These are phyloP conservation scores for Leptographium flavum DNA, from an alignment of 2,329 filamentous ascomycete species.

Conservation along the genomic window DNA sequence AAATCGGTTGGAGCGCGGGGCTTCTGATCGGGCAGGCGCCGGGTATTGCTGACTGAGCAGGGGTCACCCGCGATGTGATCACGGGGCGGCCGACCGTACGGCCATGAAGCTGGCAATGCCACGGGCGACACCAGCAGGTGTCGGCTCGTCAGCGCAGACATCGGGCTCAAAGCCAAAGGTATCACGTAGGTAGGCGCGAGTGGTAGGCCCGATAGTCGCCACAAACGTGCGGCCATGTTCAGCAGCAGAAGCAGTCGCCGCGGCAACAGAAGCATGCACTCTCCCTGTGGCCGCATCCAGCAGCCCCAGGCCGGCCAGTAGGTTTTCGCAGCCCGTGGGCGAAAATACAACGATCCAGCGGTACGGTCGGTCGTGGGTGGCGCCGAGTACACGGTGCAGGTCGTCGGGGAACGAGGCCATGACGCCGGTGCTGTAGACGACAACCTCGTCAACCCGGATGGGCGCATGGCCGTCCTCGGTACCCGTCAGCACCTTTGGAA, in stretches of 20 bases:
- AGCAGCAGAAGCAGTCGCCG: background rate
- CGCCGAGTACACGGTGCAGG: conserved; percentile 38
- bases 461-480: conserved; percentile 15
- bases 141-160: conserved; percentile 71
- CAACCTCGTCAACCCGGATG: conserved; percentile 61
- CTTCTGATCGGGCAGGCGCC: background rate
- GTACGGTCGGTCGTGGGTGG: conserved; percentile 22
- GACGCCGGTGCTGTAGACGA: conserved; percentile 77
- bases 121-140: conserved; percentile 60
- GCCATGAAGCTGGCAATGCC: conserved; percentile 43
- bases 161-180: conserved; percentile 56
- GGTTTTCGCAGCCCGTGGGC: conserved; percentile 47
- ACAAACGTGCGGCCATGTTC: conserved; percentile 37
- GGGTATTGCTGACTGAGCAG: conserved; percentile 4
- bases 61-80: background rate
- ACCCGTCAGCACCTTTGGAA: conserved; percentile 65
- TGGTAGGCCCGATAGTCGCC: conserved; percentile 89
- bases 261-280: conserved; percentile 3
- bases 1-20: background rate
- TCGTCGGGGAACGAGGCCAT: conserved; percentile 63
- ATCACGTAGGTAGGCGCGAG: conserved; percentile 54
- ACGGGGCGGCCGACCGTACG: background rate
- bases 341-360: conserved; percentile 70
- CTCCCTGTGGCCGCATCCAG: conserved; percentile 29
- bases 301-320: conserved; percentile 39